Evolutionary conservation across 1,284 basidiomycete genomes (phyloP).

Genomic region (Ceratobasidium sp.): DNA sequence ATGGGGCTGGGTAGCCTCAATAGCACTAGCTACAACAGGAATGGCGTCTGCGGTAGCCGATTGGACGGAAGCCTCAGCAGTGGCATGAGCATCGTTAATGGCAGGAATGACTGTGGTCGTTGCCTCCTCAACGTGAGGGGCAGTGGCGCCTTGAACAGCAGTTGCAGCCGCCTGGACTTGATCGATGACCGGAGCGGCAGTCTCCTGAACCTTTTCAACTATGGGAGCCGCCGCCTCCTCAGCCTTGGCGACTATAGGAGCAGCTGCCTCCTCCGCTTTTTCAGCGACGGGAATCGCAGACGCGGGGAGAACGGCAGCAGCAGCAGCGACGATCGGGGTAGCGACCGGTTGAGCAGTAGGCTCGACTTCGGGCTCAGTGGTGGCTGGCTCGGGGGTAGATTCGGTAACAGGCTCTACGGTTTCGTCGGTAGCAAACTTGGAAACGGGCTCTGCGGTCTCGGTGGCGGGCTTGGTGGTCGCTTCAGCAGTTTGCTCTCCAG

Average conservation of each 20-base stretch:
- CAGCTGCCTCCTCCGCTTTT: slow-evolving; percentile 19
- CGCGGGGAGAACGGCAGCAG: slow-evolving; percentile 24
- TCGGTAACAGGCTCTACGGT: neutral
- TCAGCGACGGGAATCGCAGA: slow-evolving; percentile 8
- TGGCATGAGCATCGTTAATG: slow-evolving; percentile 30
- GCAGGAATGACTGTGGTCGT: slow-evolving; percentile 29
- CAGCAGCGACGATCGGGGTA: slow-evolving; percentile 18
- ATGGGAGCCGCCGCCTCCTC: slow-evolving; percentile 17
- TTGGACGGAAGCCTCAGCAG: slow-evolving; percentile 7
- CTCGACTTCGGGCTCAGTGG: slow-evolving; percentile 15
- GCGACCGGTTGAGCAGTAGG: slow-evolving; percentile 22
- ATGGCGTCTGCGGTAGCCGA: slow-evolving; percentile 7
- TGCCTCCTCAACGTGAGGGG: slow-evolving; percentile 24
- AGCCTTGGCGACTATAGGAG: slow-evolving; percentile 9
- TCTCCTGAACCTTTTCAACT: slow-evolving; percentile 21
- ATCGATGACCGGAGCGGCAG: slow-evolving; percentile 16
- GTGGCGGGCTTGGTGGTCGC: neutral
- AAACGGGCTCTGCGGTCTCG: slow-evolving; percentile 1
- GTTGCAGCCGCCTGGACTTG: slow-evolving; percentile 13
- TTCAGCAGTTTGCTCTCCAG: neutral
- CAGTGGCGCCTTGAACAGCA: slow-evolving; percentile 16
- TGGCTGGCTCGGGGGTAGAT: neutral
- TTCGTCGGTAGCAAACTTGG: neutral
- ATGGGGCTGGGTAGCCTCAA: slow-evolving; percentile 15
- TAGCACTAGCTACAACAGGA: slow-evolving; percentile 29